phyloP scores from a whole-genome alignment of 2,329 filamentous ascomycete genomes.

The Penicillium sp. region DNA sequence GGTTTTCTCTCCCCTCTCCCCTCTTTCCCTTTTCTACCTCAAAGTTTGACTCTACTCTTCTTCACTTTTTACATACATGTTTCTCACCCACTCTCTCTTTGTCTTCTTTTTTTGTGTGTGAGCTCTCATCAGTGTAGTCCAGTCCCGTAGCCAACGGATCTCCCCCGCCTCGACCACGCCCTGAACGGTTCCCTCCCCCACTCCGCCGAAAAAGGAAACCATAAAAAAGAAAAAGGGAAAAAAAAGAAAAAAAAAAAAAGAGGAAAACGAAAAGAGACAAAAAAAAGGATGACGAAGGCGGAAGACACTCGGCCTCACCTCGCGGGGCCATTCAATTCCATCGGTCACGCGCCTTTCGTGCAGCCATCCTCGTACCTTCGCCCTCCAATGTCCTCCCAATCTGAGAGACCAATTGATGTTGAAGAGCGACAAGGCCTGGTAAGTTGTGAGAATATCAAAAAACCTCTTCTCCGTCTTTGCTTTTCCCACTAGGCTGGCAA shows the following conservation, averaged over 20 bases:
- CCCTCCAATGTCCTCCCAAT: constrained; percentile 40
- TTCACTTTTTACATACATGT: not conserved
- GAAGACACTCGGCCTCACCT: constrained; percentile 19
- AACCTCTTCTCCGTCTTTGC: constrained; percentile 7
- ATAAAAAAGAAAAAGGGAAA: no score
- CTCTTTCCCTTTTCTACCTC: not conserved
- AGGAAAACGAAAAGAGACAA: no score
- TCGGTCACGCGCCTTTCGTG: constrained; percentile 44
- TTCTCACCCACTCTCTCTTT: not conserved
- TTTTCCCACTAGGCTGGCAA: not conserved
- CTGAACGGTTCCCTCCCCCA: constrained; percentile 4
- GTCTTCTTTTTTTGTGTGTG: not conserved
- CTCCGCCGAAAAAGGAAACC: no score
- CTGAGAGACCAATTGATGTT: constrained; percentile 43
- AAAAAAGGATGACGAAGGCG: constrained; percentile 18
- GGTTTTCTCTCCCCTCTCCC: not conserved
- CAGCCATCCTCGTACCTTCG: constrained; percentile 46
- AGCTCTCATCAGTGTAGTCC: not conserved
- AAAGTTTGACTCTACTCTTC: no score
- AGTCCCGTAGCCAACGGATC: not conserved
- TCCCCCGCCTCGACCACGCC: constrained; percentile 9
- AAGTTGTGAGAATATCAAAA: constrained; percentile 20
- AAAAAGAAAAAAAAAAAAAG: no score
- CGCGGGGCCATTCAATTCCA: constrained; percentile 16
- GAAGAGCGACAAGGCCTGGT: constrained; percentile 48